Conservation (phyloP, 2,329 filamentous ascomycete species). For the Xylaria sp. region DNA sequence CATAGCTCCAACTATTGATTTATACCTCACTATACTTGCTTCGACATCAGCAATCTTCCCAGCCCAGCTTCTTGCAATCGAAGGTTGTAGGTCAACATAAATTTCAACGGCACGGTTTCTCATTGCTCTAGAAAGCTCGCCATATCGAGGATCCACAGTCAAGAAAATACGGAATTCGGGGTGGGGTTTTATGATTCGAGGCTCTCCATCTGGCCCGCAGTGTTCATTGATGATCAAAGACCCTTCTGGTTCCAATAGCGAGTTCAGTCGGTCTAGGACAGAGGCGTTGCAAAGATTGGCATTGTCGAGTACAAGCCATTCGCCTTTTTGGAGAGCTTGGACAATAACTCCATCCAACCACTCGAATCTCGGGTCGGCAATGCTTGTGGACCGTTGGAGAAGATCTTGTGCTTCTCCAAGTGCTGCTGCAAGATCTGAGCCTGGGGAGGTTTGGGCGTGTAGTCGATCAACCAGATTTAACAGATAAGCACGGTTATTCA, state of each 20-base stretch:
- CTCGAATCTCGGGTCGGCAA: slow-evolving; percentile 85
- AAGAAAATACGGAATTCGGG: slow-evolving; percentile 90
- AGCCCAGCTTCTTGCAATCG: slow-evolving; percentile 49
- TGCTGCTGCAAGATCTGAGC: slow-evolving; percentile 58
- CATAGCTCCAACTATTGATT: slow-evolving; percentile 50
- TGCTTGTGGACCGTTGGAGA: slow-evolving; percentile 62
- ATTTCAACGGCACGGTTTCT: slow-evolving; percentile 94
- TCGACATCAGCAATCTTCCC: slow-evolving; percentile 60
- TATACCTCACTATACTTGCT: slow-evolving; percentile 60
- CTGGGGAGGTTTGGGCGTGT: slow-evolving; percentile 54
- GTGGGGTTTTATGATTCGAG: slow-evolving; percentile 83
- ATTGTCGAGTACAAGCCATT: slow-evolving; percentile 96
- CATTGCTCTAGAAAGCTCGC: slow-evolving; percentile 96
- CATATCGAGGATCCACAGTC: slow-evolving; percentile 90
- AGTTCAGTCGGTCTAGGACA: slow-evolving; percentile 93
- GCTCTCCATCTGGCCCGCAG: slow-evolving; percentile 81
- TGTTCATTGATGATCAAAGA: slow-evolving; percentile 93
- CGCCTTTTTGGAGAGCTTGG: slow-evolving; percentile 82
- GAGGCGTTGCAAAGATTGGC: slow-evolving; percentile 96
- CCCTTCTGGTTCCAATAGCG: slow-evolving; percentile 89
- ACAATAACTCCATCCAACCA: slow-evolving; percentile 96
- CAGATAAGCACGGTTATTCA: slow-evolving; percentile 53
- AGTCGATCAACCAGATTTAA: slow-evolving; percentile 54
- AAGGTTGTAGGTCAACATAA: slow-evolving; percentile 68
- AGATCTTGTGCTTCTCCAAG: slow-evolving; percentile 61